Percentiles rank a stretch among this genome's conserved stretches.
Evolutionary conservation across 208 protist species (phyloP).

Genomic region (Borovskyia barvae): DNA sequence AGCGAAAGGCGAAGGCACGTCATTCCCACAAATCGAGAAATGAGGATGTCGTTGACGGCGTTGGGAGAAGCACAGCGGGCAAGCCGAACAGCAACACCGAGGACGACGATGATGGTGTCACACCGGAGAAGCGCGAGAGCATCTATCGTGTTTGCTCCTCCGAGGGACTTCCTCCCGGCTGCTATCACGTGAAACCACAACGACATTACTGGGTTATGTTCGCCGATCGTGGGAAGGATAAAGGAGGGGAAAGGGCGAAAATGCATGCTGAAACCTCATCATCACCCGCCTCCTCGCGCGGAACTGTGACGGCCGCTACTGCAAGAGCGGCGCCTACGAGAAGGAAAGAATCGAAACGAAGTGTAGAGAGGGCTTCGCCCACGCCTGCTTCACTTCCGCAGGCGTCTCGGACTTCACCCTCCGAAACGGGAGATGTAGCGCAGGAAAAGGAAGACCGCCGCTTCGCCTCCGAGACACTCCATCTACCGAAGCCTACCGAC

Average conservation of each 20-base stretch:
- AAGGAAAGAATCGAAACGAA: too few relatives aligned
- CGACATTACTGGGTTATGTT: conserved; percentile 45
- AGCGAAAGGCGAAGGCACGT: conserved; percentile 3
- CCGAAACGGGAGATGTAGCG: neutral
- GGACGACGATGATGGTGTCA: too few relatives aligned
- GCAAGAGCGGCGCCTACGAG: conserved; percentile 5
- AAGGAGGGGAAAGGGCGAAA: neutral
- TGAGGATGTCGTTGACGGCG: neutral
- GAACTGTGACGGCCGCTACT: neutral
- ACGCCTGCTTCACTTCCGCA: neutral
- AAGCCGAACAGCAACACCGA: too few relatives aligned
- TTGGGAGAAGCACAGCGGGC: too few relatives aligned
- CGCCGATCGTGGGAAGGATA: neutral
- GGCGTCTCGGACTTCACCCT: neutral
- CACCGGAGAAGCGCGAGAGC: conserved; percentile 8
- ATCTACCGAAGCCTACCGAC: neutral
- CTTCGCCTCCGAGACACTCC: too few relatives aligned
- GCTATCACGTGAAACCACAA: conserved; percentile 33
- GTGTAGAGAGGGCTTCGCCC: too few relatives aligned
- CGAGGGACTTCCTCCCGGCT: conserved; percentile 30
- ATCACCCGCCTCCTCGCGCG: neutral
- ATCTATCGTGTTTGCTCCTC: conserved; percentile 27
- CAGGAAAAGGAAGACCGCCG: too few relatives aligned
- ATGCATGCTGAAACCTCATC: too few relatives aligned
- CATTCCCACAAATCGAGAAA: neutral